A percentile compares a stretch with the other conserved stretches of the same genome.
phyloP scores from a whole-genome alignment of 257 asterid genomes.

The Jacaranda mimosifolia region DNA sequence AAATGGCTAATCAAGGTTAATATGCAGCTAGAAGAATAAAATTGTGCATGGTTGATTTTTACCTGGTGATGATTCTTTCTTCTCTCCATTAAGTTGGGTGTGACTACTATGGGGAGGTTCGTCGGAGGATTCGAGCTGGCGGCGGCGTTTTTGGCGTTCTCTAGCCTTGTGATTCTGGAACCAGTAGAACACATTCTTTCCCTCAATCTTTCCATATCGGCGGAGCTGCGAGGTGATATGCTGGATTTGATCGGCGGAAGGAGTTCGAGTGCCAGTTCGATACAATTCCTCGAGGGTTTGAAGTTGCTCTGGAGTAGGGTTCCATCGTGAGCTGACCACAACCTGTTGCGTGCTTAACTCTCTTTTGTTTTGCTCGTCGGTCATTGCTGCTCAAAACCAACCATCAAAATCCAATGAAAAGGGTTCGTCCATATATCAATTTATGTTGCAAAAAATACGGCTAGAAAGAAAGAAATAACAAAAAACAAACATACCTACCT shows the following conservation, averaged over 20 bases:
- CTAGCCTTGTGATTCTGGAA: slow-evolving; percentile 82
- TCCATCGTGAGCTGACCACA: slow-evolving; percentile 79
- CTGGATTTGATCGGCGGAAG: slow-evolving; percentile 77
- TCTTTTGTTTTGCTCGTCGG: not conserved
- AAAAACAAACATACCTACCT: no score
- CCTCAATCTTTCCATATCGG: slow-evolving; percentile 68
- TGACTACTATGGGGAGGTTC: not conserved
- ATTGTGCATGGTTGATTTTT: no score
- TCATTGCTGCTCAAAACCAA: not conserved
- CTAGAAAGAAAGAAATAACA: no score
- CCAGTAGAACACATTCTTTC: slow-evolving; percentile 83
- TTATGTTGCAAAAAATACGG: no score
- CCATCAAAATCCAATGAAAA: not conserved
- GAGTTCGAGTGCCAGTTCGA: slow-evolving; percentile 65
- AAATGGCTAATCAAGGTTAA: no score
- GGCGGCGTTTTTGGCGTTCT: slow-evolving; percentile 74
- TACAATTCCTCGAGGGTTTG: slow-evolving; percentile 70
- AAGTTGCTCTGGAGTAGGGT: slow-evolving; percentile 76
- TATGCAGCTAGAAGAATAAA: no score
- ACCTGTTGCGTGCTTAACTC: slow-evolving; percentile 48
- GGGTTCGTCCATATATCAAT: no score
- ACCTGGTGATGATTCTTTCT: slow-evolving; percentile 27
- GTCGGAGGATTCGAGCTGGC: slow-evolving; percentile 49
- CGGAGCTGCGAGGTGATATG: slow-evolving; percentile 72
- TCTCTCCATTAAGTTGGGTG: not conserved